phyloP scores from a whole-genome alignment of 495 filamentous ascomycete genomes.

The Talaromyces wortmannii region DNA sequence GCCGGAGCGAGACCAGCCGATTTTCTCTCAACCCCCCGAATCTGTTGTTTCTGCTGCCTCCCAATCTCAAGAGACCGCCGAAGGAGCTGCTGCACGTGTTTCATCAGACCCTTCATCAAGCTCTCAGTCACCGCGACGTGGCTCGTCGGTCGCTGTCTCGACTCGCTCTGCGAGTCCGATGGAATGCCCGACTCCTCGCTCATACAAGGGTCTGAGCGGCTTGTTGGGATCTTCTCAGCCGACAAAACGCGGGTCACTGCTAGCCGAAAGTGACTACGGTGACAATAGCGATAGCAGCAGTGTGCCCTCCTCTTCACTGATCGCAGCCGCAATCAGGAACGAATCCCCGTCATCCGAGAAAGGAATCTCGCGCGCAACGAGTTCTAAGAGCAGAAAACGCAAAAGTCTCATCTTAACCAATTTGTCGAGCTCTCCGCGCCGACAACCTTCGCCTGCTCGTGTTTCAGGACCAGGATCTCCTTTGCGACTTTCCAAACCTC shows the following conservation, averaged over 20 bases:
- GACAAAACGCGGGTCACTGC: conserved; percentile 62
- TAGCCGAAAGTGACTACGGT: conserved; percentile 70
- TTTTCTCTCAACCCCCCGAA: not conserved
- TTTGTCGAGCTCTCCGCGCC: conserved; percentile 62
- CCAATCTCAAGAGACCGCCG: not conserved
- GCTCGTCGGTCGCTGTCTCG: conserved; percentile 59
- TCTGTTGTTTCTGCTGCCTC: not conserved
- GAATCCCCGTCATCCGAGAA: conserved; percentile 90
- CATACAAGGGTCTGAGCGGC: conserved; percentile 62
- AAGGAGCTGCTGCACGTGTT: conserved; percentile 3
- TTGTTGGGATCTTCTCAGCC: conserved; percentile 55
- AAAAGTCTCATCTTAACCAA: conserved; percentile 75
- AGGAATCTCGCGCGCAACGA: conserved; percentile 60
- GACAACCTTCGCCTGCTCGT: conserved; percentile 81
- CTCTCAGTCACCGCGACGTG: conserved; percentile 8
- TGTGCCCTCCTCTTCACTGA: conserved; percentile 63
- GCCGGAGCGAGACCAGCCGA: not conserved
- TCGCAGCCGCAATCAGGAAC: conserved; percentile 61
- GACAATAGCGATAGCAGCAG: conserved; percentile 79
- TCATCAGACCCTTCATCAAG: conserved; percentile 26
- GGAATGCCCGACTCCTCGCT: conserved; percentile 87
- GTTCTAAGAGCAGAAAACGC: conserved; percentile 71
- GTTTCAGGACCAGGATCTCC: conserved; percentile 74
- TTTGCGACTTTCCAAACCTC: conserved; percentile 77
- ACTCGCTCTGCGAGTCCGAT: conserved; percentile 82